These are phyloP conservation scores for Antrodiella citrinella DNA, from an alignment of 768 basidiomycete genomes.

Conservation along the genomic window DNA sequence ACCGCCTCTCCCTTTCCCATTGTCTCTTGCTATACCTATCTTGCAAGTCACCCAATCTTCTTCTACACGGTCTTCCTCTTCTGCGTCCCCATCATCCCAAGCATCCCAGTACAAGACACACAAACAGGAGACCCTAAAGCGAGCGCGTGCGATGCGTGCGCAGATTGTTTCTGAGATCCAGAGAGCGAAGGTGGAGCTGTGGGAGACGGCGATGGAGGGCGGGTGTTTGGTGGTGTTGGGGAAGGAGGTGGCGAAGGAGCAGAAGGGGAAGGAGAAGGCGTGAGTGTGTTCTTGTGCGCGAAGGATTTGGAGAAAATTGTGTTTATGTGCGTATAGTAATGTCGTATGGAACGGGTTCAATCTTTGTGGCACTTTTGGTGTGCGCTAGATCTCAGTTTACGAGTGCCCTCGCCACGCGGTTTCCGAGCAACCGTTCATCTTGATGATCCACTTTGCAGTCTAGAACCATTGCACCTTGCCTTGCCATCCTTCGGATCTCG, in stretches of 20 bases:
- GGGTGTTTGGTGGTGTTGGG: slow-evolving; percentile 8
- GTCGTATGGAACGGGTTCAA: background rate
- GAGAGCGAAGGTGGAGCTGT: slow-evolving; percentile 54
- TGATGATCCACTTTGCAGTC: too few species aligned
- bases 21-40: background rate
- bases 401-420: too few species aligned
- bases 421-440: too few species aligned
- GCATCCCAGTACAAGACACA: slow-evolving; percentile 9
- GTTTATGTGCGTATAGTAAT: background rate
- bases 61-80: background rate
- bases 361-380: too few species aligned
- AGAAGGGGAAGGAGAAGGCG: background rate
- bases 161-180: slow-evolving; percentile 49
- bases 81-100: background rate
- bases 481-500: too few species aligned
- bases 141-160: slow-evolving; percentile 45
- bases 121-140: slow-evolving; percentile 39
- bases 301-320: background rate
- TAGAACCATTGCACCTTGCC: too few species aligned
- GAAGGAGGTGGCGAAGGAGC: slow-evolving; percentile 5
- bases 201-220: slow-evolving; percentile 62
- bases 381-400: too few species aligned
- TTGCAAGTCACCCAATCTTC: background rate
- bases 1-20: background rate
- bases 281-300: background rate